Conservation (phyloP, 1,139 yeast species). For the Taphrina wiesneri region DNA sequence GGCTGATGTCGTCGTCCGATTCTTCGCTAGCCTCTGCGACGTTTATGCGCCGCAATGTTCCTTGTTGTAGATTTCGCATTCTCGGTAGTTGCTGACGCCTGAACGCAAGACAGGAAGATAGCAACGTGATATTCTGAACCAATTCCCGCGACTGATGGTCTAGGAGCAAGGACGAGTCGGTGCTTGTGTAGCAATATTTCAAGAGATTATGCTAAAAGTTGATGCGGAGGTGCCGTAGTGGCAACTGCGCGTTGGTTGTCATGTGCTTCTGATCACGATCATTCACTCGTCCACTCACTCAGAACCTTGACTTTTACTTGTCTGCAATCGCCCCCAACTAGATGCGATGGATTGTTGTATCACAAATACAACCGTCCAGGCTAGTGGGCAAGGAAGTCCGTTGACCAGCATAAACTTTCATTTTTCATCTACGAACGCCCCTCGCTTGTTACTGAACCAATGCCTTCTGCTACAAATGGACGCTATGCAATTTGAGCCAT, state of each 20-base stretch:
- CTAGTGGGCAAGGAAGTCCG: no score
- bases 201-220: no score
- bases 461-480: not conserved
- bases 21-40: conserved; percentile 2
- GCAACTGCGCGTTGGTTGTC: no score
- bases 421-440: not conserved
- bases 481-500: not conserved
- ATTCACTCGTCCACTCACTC: no score
- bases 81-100: not conserved
- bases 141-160: not conserved
- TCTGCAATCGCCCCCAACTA: no score
- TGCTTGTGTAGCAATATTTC: no score
- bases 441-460: not conserved
- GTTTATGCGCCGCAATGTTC: not conserved
- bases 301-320: no score
- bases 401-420: no score
- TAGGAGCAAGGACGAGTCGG: no score
- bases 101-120: not conserved
- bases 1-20: conserved; percentile 11
- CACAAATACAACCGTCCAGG: not conserved
- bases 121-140: not conserved
- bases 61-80: conserved; percentile 5
- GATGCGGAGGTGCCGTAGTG: not conserved
- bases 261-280: no score
- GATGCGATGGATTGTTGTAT: no score